A percentile compares a stretch with the other conserved stretches of the same genome.
These are phyloP conservation scores for Aurifilum marmelostoma DNA, from an alignment of 2,329 filamentous ascomycete genomes.

Conservation along the genomic window DNA sequence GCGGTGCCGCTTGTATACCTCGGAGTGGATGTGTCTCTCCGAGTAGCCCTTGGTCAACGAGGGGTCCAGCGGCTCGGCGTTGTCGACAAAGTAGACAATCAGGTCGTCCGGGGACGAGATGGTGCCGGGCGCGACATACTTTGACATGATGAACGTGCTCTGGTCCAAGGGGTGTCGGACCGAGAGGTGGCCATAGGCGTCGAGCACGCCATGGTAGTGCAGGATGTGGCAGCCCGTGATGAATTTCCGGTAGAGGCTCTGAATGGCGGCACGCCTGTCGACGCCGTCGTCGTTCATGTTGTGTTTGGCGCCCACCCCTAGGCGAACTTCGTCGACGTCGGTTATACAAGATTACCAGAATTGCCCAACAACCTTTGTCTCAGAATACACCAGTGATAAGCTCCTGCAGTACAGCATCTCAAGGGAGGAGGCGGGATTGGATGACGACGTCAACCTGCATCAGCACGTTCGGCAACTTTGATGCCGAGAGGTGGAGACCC, in stretches of 20 bases:
- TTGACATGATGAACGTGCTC: slow-evolving; percentile 52
- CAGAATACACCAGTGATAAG: too few species aligned
- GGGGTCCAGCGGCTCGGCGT: slow-evolving; percentile 46
- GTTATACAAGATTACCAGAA: too few species aligned
- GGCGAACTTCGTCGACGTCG: not conserved
- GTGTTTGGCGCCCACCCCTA: too few species aligned
- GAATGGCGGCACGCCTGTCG: slow-evolving; percentile 5
- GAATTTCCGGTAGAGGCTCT: slow-evolving; percentile 33
- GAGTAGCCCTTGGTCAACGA: slow-evolving; percentile 43
- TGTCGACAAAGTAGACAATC: slow-evolving; percentile 48
- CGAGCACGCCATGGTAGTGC: slow-evolving; percentile 52
- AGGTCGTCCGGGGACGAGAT: slow-evolving; percentile 49
- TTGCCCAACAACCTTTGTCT: too few species aligned
- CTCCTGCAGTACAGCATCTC: too few species aligned
- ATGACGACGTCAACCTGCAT: not conserved
- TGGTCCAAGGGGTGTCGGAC: slow-evolving; percentile 51
- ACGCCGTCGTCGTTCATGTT: slow-evolving; percentile 14
- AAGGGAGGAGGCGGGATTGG: too few species aligned
- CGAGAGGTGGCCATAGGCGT: slow-evolving; percentile 59
- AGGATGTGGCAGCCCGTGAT: slow-evolving; percentile 55
- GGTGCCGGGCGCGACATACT: slow-evolving; percentile 50
- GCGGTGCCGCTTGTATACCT: slow-evolving; percentile 47
- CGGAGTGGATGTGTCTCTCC: slow-evolving; percentile 52
- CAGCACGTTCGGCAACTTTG: not conserved
- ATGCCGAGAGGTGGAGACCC: slow-evolving; percentile 7